A percentile compares a stretch with the other conserved stretches of the same genome.
phyloP scores from a whole-genome alignment of 371 early-diverging fungal genomes.

The Syncephalastrum contaminatum region DNA sequence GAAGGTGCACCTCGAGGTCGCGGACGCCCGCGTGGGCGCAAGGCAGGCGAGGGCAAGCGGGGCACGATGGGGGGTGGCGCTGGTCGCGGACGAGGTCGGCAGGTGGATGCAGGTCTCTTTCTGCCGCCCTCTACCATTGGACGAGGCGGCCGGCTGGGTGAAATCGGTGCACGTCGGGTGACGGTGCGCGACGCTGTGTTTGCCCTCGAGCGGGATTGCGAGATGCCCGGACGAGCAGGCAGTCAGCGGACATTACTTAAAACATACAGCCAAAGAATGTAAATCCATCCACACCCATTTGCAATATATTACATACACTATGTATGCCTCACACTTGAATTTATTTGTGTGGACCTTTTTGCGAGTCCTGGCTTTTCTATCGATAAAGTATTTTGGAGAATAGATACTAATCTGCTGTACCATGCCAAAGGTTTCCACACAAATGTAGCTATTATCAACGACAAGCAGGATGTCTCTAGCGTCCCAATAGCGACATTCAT shows the following conservation, averaged over 20 bases:
- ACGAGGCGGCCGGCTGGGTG: constrained; percentile 33
- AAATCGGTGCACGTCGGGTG: constrained; percentile 50
- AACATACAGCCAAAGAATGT: constrained; percentile 44
- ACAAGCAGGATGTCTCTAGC: too few species aligned
- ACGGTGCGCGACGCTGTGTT: constrained; percentile 74
- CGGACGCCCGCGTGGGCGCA: constrained; percentile 33
- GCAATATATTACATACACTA: constrained; percentile 17
- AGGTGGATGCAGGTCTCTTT: constrained; percentile 22
- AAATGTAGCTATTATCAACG: too few species aligned
- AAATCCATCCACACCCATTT: constrained; percentile 20
- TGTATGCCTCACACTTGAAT: too few species aligned
- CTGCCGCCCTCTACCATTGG: constrained; percentile 42
- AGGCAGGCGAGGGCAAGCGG: constrained; percentile 13
- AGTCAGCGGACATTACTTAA: constrained; percentile 62
- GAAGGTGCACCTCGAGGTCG: constrained; percentile 42
- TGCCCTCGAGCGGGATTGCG: constrained; percentile 69
- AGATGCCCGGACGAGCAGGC: constrained; percentile 45
- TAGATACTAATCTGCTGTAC: too few species aligned
- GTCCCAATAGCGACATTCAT: too few species aligned
- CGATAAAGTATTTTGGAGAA: too few species aligned
- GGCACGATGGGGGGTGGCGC: constrained; percentile 7
- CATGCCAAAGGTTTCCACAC: too few species aligned
- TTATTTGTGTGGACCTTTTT: too few species aligned
- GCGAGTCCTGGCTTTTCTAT: too few species aligned
- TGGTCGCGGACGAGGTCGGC: constrained; percentile 14